Evolutionary conservation across 495 filamentous ascomycete genomes (phyloP), one percentile per base, ranked within the genome.

Genomic region (Aspergillus olivimuriae): DNA sequence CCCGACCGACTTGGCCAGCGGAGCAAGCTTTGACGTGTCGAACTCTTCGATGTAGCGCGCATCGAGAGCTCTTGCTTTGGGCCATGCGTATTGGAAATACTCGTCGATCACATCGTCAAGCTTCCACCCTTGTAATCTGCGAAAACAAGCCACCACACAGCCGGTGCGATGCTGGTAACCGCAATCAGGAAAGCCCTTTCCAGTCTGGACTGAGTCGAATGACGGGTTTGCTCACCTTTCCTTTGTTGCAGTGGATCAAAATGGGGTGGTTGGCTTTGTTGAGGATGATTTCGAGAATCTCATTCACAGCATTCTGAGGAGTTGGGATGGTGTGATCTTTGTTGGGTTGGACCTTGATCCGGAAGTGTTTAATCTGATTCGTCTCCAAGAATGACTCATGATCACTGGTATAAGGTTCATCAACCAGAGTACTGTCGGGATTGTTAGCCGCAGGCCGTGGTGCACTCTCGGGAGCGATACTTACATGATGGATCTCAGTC

Each of bases 241-340:
- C 88, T 52, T 92, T 87, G 52, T 94, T 94, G 66, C 88, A 94
- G 53, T 94, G 88, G 23, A 94, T 78, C 28, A 92, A 68, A 1
- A 94, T 53, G 0, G 88, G 88, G 45, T 89, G 78, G 43, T 88
- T 87, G 10, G 67, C 56, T 5, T 70, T 65, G 53, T 89, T 72
- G 26, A 86, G 64, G 19, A 89, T 69, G 35, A 89, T 59, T 3
- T 73, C 60, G 11, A 91, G 66, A 34, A 86, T 81, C 8, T 72
- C 63, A 43, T 69, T 68, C 65, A 94, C 82, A 3, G 76, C 73
- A 17, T 66, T 57, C n/a, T 76, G 55, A 0, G 83, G 76, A 14
- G 87, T 67, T 4, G 47, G 53, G 26, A 67, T 46, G 2, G 51
- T 47, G 20, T 56, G 49, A 49, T 86, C 84, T 60, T 94, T 92